Evolutionary conservation across 176 grass and related monocot genomes (phyloP).

Genomic region (Urochloa ruziziensis): DNA sequence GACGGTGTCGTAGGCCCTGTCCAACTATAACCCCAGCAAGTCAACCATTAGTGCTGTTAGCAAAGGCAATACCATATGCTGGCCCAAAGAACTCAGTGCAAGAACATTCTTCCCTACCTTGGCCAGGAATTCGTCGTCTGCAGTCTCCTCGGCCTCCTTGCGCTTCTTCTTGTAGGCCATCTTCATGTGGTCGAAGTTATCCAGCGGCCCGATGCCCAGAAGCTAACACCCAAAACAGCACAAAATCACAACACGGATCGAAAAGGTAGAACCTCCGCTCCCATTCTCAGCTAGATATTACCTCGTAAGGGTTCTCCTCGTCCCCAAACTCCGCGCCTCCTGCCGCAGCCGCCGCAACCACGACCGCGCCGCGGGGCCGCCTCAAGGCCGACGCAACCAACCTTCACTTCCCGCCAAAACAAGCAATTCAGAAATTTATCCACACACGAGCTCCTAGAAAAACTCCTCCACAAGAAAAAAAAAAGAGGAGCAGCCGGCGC

Average conservation of each 20-base stretch:
- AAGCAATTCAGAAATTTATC: background rate
- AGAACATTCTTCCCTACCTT: constrained; percentile 40
- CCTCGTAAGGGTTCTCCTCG: constrained; percentile 88
- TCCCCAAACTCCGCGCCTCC: constrained; percentile 50
- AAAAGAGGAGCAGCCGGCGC: no score
- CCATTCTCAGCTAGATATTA: constrained; percentile 26
- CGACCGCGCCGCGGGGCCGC: constrained; percentile 30
- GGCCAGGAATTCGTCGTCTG: constrained; percentile 67
- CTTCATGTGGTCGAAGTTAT: constrained; percentile 85
- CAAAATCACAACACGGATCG: background rate
- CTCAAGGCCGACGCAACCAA: constrained; percentile 33
- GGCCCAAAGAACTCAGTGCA: background rate
- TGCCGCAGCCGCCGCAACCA: constrained; percentile 50
- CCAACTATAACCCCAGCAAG: constrained; percentile 52
- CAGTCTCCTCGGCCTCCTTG: constrained; percentile 78
- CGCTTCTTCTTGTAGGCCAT: constrained; percentile 82
- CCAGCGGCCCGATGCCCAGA: constrained; percentile 75
- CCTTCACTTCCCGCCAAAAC: constrained; percentile 33
- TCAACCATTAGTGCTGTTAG: background rate
- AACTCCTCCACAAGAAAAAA: background rate
- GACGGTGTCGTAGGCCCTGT: constrained; percentile 87
- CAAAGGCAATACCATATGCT: background rate
- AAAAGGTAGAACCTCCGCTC: background rate
- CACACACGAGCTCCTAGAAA: background rate
- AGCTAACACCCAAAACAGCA: constrained; percentile 47